Base-by-base conservation (phyloP, 129 eudicot genomes). In the Arctium lappa region DNA sequence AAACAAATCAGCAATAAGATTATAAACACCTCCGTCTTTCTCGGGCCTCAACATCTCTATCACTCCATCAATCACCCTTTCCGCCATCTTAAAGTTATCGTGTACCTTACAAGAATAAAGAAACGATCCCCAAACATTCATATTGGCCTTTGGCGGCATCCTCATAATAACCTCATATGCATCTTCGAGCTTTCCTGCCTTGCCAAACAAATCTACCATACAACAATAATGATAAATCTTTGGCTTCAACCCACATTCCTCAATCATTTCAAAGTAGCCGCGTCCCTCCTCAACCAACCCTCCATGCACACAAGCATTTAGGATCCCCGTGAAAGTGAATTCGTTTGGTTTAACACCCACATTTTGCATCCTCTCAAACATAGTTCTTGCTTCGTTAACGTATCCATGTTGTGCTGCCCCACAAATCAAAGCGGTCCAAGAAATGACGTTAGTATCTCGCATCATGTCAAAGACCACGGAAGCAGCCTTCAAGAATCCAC, bases 401-500 rank as follows among this genome's bases (percentile, higher is more conserved):
- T 77, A 71, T 5, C 94, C 94, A 63, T 84, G 87, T 73, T 86
- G 90, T 5, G 91, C 92, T 1, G 89, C 86, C 50, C 94, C 94
- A 87, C 91, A 92, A 39, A 92, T 92, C 60, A 92, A 70, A 29
- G 93, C 90, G 16, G 94, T 92, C 97, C 93, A 89, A 69, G 94
- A 75, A 73, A 82, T 75, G 9, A 92, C 89, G 37, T 87, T 84
- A 15, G 78, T 82, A 1, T 80, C 85, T 62, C 34, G 77, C 88
- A 88, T 90, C 86, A 79, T 77, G 36, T 79, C 60, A 81, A 92
- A 90, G 9, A 92, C 84, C 60, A 39, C 15, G 29, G 30, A 75
- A 50, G 97, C 97, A 78, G 68, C 66, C 79, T 86, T 87, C 72
- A 89, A 77, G 75, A 69, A 68, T 10, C 97, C 94, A 83, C 93